phyloP scores from a whole-genome alignment of 2,329 filamentous ascomycete species.

The Microdochium nivale region DNA sequence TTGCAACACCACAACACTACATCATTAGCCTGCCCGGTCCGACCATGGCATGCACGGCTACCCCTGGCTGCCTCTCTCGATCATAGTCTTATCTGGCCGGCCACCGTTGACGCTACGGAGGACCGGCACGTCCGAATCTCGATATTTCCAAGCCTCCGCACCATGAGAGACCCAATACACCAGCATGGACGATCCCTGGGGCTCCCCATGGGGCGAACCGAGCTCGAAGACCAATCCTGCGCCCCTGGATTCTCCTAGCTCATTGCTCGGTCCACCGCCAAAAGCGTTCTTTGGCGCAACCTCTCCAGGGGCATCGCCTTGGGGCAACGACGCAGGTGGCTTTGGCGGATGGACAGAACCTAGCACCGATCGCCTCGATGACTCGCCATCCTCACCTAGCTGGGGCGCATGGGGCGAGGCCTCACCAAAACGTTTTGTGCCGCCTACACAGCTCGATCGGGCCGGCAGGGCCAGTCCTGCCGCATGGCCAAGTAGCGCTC shows the following conservation, averaged over 20 bases:
- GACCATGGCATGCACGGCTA: no score
- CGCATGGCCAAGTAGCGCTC: constrained; percentile 29
- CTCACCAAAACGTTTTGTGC: constrained; percentile 16
- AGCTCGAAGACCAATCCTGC: constrained; percentile 20
- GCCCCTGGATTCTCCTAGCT: constrained; percentile 19
- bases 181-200: constrained; percentile 56
- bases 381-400: constrained; percentile 10
- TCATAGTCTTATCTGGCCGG: neutral
- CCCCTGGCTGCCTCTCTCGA: no score
- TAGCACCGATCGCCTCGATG: constrained; percentile 15
- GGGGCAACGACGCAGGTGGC: constrained; percentile 27
- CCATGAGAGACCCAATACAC: constrained; percentile 20
- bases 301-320: constrained; percentile 26
- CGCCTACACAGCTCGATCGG: constrained; percentile 20
- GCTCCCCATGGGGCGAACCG: constrained; percentile 47
- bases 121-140: neutral
- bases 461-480: constrained; percentile 26
- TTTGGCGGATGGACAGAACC: constrained; percentile 26
- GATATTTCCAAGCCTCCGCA: constrained; percentile 3
- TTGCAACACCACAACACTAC: no score
- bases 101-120: neutral
- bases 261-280: constrained; percentile 30
- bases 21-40: no score
- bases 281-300: constrained; percentile 29
- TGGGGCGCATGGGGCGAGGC: constrained; percentile 24